phyloP scores from a whole-genome alignment of 345 rosid species.

The Salix koriyanagi region DNA sequence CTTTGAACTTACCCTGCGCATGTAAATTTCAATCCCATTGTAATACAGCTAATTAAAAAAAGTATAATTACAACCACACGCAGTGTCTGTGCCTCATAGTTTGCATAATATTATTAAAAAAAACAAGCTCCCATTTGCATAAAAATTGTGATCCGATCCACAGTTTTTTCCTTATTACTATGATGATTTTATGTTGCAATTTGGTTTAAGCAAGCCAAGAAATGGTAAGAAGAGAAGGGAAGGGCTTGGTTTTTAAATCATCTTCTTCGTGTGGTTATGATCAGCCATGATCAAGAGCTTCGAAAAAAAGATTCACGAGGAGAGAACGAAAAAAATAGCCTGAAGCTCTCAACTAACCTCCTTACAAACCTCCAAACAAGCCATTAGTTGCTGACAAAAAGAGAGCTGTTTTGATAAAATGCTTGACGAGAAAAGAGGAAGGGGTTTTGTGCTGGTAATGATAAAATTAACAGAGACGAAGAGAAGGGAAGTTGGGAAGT shows the following conservation, averaged over 20 bases:
- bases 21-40: background rate
- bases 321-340: background rate
- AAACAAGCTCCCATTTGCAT: no score
- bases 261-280: background rate
- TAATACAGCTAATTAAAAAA: background rate
- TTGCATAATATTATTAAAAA: background rate
- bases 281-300: background rate
- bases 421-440: conserved; percentile 10
- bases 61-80: background rate
- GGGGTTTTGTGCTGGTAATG: background rate
- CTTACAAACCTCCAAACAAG: conserved; percentile 48
- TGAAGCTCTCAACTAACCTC: conserved; percentile 40
- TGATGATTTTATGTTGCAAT: background rate
- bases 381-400: conserved; percentile 28
- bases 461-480: background rate
- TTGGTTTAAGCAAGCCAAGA: background rate
- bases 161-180: background rate
- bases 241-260: no score
- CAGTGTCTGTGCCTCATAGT: background rate
- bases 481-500: conserved; percentile 13
- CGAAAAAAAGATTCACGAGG: background rate
- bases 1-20: conserved; percentile 35
- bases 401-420: background rate
- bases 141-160: background rate
- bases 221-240: background rate